Evolutionary conservation across 768 basidiomycete genomes (phyloP), one percentile per base, ranked within the genome.

Genomic region (Pleurotus cornucopiae): DNA sequence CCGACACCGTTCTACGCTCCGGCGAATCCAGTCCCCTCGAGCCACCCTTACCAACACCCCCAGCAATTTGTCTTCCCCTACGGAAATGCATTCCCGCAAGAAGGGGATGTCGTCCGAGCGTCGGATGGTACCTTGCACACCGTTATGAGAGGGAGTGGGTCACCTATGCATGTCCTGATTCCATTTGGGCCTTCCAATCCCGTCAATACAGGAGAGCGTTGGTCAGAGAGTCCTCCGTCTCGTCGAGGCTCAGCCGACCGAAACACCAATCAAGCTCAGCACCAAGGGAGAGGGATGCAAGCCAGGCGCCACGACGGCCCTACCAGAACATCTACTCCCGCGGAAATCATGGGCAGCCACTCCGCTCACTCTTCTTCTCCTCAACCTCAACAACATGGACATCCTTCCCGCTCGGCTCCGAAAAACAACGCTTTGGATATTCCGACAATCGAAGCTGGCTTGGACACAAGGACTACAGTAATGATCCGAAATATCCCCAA

Each of bases 401-500:
- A 25, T 14, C n/a, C 48, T 5, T 49, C n/a, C n/a, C 25, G 37
- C 25, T 30, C 48, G 16, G 21, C 25, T 30, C 77, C 63, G 72
- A 76, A 58, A 87, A 88, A 63, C 76, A 78, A 61, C 67, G 51
- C 51, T 20, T 41, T 95, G 23, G 85, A 90, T 67, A 69, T 93
- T 11, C 76, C 73, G 43, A 77, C 77, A 57, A 94, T 95, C 62
- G 89, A 88, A 67, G 80, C 78, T 26, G 93, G 93, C 4, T 69
- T 77, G 57, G 91, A 93, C 62, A 91, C 86, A 37, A 78, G 91
- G 30, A 91, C 90, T 34, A 92, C 91, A 25, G 85, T 92, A 47
- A 92, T 91, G 89, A 84, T 91, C 59, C 92, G 94, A 72, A 95
- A 95, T 64, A 90, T 95, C 45, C 93, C 93, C 2, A 95, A 94